Evolutionary conservation across 345 rosid species (phyloP), one percentile per base, ranked within the genome.

Genomic region (Mallotus nudiflorus): DNA sequence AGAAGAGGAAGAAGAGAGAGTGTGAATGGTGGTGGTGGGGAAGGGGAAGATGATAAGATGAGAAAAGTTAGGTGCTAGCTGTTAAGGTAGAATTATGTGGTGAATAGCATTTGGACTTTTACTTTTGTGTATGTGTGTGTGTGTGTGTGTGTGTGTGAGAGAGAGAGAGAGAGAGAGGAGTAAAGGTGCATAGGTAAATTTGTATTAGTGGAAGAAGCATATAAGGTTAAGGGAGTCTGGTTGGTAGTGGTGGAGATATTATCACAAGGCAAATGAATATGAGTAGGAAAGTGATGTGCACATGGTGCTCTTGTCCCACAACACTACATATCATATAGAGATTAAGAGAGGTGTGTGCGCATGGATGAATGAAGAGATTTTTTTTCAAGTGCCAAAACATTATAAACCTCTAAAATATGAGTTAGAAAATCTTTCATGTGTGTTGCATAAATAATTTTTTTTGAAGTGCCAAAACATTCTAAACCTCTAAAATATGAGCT

Each of bases 301-400:
- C 88, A 82, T 85, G 88, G 68, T 49, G 58, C 45, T 66, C 20
- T 70, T 46, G 63, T 82, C 84, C 81, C 81, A 75, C 75, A 55
- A 62, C 12, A 12, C 2, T 25, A 7, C 3, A n/a, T n/a, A n/a
- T n/a, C n/a, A n/a, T n/a, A n/a, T n/a, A n/a, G 46, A 27, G 37
- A 58, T 0, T 15, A 29, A 29, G 9, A 45, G 29, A 65, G 31
- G 24, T 1, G n/a, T n/a, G n/a, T n/a, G n/a, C n/a, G n/a, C n/a
- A 39, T 22, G 19, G 1, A n/a, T 4, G 8, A 16, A 29, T 2
- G 37, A 22, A 25, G 19, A 20, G 19, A 44, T 50, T 68, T 28
- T 62, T 40, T 39, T 9, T 58, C 24, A 29, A 58, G 19, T 1
- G 48, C 13, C 46, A 11, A 11, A 20, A 7, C 58, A 42, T 24